A percentile compares a stretch with the other conserved stretches of the same genome.
These are phyloP conservation scores for Neonothopanus nambi DNA, from an alignment of 1,284 basidiomycete genomes.

Conservation along the genomic window DNA sequence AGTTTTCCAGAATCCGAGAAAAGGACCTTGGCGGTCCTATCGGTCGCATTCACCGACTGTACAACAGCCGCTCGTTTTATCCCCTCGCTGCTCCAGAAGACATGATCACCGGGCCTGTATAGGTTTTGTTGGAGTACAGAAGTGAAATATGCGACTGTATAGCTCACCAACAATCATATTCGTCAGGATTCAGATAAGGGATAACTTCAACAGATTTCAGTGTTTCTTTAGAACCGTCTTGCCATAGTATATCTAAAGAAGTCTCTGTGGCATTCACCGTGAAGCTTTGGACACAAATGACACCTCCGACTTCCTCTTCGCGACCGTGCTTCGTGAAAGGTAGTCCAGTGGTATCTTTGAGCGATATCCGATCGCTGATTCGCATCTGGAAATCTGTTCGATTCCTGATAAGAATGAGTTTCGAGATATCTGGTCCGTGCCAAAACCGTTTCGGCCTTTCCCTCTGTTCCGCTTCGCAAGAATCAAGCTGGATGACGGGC, in stretches of 20 bases:
- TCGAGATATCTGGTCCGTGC: slow-evolving; percentile 63
- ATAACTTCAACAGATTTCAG: slow-evolving; percentile 67
- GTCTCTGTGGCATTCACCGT: slow-evolving; percentile 74
- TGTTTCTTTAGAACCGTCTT: slow-evolving; percentile 73
- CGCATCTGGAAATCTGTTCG: slow-evolving; percentile 64
- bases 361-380: slow-evolving; percentile 64
- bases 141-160: not conserved
- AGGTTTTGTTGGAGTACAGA: slow-evolving; percentile 10
- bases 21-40: slow-evolving; percentile 69
- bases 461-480: slow-evolving; percentile 52
- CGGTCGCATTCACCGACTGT: slow-evolving; percentile 72
- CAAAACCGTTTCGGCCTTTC: slow-evolving; percentile 77
- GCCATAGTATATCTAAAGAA: slow-evolving; percentile 80
- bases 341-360: slow-evolving; percentile 46
- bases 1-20: slow-evolving; percentile 51
- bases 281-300: slow-evolving; percentile 55
- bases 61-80: slow-evolving; percentile 72
- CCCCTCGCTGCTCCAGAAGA: slow-evolving; percentile 83
- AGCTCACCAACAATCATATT: slow-evolving; percentile 81
- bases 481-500: slow-evolving; percentile 51
- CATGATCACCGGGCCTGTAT: slow-evolving; percentile 89
- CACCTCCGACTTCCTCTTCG: slow-evolving; percentile 42
- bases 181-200: slow-evolving; percentile 82
- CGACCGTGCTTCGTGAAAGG: slow-evolving; percentile 60
- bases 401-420: slow-evolving; percentile 67